Evolutionary conservation across 352 stramenopile genomes (phyloP), one percentile per base, ranked within the genome.

Genomic region (Labyrinthula sp.): DNA sequence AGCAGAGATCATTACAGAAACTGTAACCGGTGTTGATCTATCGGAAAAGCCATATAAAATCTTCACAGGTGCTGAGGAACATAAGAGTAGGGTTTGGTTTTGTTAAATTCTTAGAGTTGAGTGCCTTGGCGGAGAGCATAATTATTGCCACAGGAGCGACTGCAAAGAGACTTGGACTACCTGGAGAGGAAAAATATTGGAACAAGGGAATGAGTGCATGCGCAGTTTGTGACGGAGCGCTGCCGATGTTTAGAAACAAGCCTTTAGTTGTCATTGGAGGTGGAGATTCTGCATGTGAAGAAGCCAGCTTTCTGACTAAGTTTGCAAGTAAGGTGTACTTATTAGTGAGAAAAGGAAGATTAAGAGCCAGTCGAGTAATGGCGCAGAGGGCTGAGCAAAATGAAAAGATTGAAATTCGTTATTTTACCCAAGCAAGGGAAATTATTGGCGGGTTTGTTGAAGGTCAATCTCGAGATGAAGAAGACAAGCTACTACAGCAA

Each of bases 141-240:
- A 72, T 80, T 56, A 62, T 80, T 0, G 66, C 68, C 1, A 78
- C 71, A 31, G 71, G 71, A 20, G 71, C 71, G 6, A 64, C 73
- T 48, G 62, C 55, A 38, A 72, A 72, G 38, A 78, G 68, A 67
- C 57, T 77, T 18, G 61, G 63, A 18, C 49, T 77, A 12, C 48
- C 46, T 9, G 68, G 67, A 15, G 71, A 80, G 41, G 71, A 63
- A 20, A 61, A 72, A 43, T 54, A 71, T 56, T 49, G 64, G 30
- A 68, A 68, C 26, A 68, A 64, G 41, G 68, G 71, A 29, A 68
- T 80, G 15, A 64, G 54, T 30, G 65, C 59, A 10, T 80, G 71
- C 59, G 71, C 71, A 10, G 75, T 64, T 15, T 80, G 71, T 47
- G 71, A 80, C 57, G 71, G 71, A 33, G 67, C 67, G 38, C 36